Percentiles rank a stretch among this genome's conserved stretches.
Evolutionary conservation across 73 alveolate species (phyloP).

Genomic region (Paramecium sexaurelia): DNA sequence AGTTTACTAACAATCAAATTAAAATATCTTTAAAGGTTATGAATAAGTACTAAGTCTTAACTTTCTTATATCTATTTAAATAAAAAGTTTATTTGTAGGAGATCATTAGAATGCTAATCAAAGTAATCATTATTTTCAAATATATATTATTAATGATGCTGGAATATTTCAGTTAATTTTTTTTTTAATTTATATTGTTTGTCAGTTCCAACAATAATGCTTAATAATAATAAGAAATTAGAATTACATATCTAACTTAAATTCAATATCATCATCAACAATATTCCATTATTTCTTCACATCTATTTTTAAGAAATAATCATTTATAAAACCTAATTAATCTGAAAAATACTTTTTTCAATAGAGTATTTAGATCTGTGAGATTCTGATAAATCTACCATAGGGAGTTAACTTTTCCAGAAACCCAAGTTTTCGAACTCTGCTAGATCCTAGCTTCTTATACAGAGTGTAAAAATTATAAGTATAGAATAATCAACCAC

Average conservation of each 20-base stretch:
- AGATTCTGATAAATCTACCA: neutral
- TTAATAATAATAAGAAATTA: neutral
- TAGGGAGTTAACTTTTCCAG: neutral
- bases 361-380: neutral
- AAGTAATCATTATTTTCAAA: neutral
- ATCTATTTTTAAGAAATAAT: neutral
- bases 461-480: neutral
- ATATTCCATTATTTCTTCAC: neutral
- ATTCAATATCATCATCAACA: neutral
- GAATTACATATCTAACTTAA: neutral
- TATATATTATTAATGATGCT: neutral
- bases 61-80: neutral
- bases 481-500: neutral
- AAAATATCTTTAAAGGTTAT: neutral
- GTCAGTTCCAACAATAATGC: neutral
- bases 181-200: neutral
- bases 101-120: neutral
- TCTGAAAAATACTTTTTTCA: neutral
- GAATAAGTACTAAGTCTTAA: neutral
- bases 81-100: neutral
- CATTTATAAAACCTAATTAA: neutral
- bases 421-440: constrained; percentile 28
- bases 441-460: neutral
- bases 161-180: neutral
- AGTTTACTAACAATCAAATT: neutral